Evolutionary conservation across 2,329 filamentous ascomycete species (phyloP).

Genomic region (Penicillium polonicum): DNA sequence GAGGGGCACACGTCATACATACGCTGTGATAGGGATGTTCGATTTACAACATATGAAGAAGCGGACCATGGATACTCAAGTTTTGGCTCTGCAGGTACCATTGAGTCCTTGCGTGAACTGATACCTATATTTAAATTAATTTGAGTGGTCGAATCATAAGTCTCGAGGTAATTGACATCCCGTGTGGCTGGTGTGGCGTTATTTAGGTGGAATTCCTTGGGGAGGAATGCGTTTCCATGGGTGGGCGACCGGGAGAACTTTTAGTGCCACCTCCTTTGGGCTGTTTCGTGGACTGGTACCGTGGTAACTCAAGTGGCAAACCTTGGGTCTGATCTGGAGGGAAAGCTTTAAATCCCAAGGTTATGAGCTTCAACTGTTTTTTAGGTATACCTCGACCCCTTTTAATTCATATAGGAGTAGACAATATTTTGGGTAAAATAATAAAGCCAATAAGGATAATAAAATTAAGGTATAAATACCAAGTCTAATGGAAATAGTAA

Average conservation of each 20-base stretch:
- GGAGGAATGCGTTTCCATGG: background rate
- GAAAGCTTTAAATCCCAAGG: background rate
- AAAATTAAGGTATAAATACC: constrained; percentile 1
- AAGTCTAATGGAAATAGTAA: constrained; percentile 9
- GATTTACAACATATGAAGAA: background rate
- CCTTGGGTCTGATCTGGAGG: background rate
- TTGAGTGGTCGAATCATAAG: background rate
- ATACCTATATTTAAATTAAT: background rate
- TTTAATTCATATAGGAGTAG: too few relatives aligned
- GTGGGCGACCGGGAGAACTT: background rate
- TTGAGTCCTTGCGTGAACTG: too few relatives aligned
- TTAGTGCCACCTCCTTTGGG: background rate
- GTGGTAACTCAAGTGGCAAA: background rate
- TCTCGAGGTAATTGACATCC: background rate
- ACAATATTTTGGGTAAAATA: too few relatives aligned
- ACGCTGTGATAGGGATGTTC: background rate
- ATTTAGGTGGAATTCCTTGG: background rate
- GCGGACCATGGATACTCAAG: background rate
- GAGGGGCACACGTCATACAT: constrained; percentile 2
- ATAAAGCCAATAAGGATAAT: too few relatives aligned
- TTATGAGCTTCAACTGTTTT: background rate
- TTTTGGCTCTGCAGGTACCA: background rate
- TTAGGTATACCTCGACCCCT: too few relatives aligned
- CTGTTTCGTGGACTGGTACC: background rate
- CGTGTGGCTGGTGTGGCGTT: constrained; percentile 9